A percentile compares a stretch with the other conserved stretches of the same genome.
These are phyloP conservation scores for Fonsecaea erecta DNA, from an alignment of 2,329 filamentous ascomycete genomes.

Conservation along the genomic window DNA sequence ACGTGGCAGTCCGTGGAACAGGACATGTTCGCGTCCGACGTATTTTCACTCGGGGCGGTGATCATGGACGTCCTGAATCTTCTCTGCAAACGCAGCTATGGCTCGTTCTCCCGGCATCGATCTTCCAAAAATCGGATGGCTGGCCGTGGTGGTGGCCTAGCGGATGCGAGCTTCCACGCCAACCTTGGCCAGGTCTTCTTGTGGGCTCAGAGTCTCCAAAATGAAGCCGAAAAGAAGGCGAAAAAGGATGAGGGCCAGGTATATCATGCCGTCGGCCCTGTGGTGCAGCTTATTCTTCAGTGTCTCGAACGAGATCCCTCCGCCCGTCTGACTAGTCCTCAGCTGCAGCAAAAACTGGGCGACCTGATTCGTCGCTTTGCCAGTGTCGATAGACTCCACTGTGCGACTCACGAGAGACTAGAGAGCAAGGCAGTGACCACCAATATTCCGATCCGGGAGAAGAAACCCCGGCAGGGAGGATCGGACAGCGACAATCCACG, in stretches of 20 bases:
- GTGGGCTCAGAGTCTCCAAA: slow-evolving; percentile 59
- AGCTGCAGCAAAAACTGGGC: slow-evolving; percentile 40
- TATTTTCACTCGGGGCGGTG: slow-evolving; percentile 64
- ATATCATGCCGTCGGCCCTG: slow-evolving; percentile 46
- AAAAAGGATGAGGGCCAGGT: slow-evolving; percentile 43
- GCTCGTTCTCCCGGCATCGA: slow-evolving; percentile 61
- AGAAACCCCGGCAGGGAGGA: neutral
- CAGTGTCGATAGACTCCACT: slow-evolving; percentile 29
- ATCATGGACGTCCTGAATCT: slow-evolving; percentile 64
- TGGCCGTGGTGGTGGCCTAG: slow-evolving; percentile 54
- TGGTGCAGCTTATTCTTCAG: slow-evolving; percentile 45
- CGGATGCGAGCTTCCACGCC: slow-evolving; percentile 63
- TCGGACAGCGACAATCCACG: slow-evolving; percentile 1
- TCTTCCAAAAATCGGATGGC: slow-evolving; percentile 57
- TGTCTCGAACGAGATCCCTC: slow-evolving; percentile 46
- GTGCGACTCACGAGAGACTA: slow-evolving; percentile 14
- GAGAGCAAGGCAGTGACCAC: slow-evolving; percentile 2
- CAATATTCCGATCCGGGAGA: slow-evolving; percentile 12
- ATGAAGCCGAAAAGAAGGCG: slow-evolving; percentile 50
- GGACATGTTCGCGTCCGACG: slow-evolving; percentile 52
- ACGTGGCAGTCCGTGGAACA: slow-evolving; percentile 47
- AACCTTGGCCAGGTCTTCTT: slow-evolving; percentile 60
- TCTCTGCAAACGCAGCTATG: slow-evolving; percentile 61
- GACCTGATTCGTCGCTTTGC: slow-evolving; percentile 48
- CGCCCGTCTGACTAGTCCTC: slow-evolving; percentile 41